A percentile compares a stretch with the other conserved stretches of the same genome.
phyloP scores from a whole-genome alignment of 805 yeast genomes.

The Hanseniaspora osmophila region DNA sequence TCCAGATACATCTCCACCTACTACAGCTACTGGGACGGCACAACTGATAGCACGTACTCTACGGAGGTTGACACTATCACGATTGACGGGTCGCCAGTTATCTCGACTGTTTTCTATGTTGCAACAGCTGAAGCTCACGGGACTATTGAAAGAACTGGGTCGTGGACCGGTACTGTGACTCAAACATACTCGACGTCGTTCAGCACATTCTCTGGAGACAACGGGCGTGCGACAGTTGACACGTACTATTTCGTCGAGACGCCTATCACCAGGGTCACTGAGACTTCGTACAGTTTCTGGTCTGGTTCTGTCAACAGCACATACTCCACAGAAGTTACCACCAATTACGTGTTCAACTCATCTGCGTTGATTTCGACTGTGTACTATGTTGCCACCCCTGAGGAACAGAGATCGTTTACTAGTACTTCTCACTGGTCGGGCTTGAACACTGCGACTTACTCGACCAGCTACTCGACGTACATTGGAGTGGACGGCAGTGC shows the following conservation, averaged over 20 bases:
- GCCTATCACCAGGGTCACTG: constrained; percentile 4
- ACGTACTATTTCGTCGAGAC: constrained; percentile 8
- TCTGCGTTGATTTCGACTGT: constrained; percentile 6
- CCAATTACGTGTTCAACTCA: neutral
- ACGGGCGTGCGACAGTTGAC: constrained; percentile 1
- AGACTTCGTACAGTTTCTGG: constrained; percentile 1
- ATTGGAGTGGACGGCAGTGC: neutral
- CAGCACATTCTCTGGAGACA: neutral
- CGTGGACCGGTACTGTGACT: constrained; percentile 3
- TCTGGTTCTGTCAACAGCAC: neutral
- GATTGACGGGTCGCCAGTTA: constrained; percentile 8
- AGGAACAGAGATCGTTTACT: neutral
- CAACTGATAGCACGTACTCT: too few species aligned
- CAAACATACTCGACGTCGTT: constrained; percentile 5
- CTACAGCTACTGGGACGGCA: too few species aligned
- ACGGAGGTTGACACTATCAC: too few species aligned
- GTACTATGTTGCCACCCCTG: constrained; percentile 9
- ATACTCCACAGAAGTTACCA: constrained; percentile 1
- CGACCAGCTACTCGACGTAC: neutral
- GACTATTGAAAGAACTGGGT: neutral
- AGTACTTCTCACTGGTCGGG: constrained; percentile 1
- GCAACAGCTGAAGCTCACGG: constrained; percentile 8
- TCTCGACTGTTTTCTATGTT: constrained; percentile 8
- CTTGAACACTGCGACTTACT: neutral
- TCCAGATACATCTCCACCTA: too few species aligned